Evolutionary conservation across 805 yeast genomes (phyloP), one percentile per base, ranked within the genome.

Genomic region (Monosporozyma aerobia): DNA sequence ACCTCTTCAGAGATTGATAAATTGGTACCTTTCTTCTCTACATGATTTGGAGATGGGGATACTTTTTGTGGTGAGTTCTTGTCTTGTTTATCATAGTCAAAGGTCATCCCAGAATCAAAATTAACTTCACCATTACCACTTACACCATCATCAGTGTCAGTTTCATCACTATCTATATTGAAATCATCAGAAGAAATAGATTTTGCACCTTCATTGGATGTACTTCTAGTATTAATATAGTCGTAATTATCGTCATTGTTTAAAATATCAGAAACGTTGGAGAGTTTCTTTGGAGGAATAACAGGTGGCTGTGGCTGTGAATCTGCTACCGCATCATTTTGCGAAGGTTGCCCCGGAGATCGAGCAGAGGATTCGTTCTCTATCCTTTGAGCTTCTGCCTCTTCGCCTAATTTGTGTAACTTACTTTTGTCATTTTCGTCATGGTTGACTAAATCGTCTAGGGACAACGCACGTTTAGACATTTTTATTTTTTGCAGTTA

Each of bases 381-480:
- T 5, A 23, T 16, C 22, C 30, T 40, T 13, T 39, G 25, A 29
- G 27, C n/a, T 39, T 48, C 45, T 14, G 16, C 23, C 9, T 33
- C 40, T 45, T 45, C 39, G 19, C 27, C 13, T 13, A 54, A 27
- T 43, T 57, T 59, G 44, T 58, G 60, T 29, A 60, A 46, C 54
- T 61, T 58, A 13, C 40, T 51, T 16, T 55, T 57, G 22, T 61
- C 67, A 39, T 50, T 57, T n/a, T 60, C 63, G 48, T 68, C 72
- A 54, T 68, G 70, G 52, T 69, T 67, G 16, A 69, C 71, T 51
- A 69, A 49, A 51, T 69, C 71, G 47, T 65, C 69, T 45, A 69
- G 48, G 1, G 73, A 68, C 32, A 69, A 52, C 6, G 68, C 70
- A 37, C 71, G 62, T 43, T 64, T 66, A 0, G 56, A 40, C 59